These are phyloP conservation scores for Aspergillus candidus DNA, from an alignment of 2,329 filamentous ascomycete genomes.

Conservation along the genomic window DNA sequence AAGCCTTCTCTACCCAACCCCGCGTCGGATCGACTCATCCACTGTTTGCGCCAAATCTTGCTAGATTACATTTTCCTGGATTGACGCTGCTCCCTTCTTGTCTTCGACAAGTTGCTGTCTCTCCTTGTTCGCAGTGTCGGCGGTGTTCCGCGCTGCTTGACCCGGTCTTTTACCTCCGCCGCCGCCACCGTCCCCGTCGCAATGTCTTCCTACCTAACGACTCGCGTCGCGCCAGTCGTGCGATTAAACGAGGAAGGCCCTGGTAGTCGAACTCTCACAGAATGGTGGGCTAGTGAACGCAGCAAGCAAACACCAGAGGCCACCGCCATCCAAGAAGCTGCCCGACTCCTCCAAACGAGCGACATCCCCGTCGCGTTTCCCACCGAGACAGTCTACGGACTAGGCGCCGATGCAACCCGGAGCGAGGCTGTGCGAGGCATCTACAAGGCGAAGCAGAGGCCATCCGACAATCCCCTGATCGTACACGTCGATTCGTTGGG, in stretches of 20 bases:
- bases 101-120: conserved; percentile 23
- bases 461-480: conserved; percentile 92
- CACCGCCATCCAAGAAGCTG: conserved; percentile 57
- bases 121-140: conserved; percentile 22
- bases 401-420: conserved; percentile 92
- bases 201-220: conserved; percentile 19
- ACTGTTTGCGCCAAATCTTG: too few relatives aligned
- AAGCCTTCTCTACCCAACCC: too few relatives aligned
- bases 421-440: conserved; percentile 82
- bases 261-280: conserved; percentile 27
- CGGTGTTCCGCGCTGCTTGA: conserved; percentile 25
- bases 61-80: too few relatives aligned
- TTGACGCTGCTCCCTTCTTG: too few relatives aligned
- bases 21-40: too few relatives aligned
- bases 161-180: conserved; percentile 18
- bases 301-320: conserved; percentile 40
- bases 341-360: conserved; percentile 56
- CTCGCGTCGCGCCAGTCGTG: conserved; percentile 35
- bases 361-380: conserved; percentile 86
- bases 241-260: conserved; percentile 32
- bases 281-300: conserved; percentile 36
- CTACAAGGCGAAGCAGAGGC: conserved; percentile 81
- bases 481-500: conserved; percentile 78
- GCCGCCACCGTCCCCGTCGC: conserved; percentile 5
- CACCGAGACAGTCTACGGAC: conserved; percentile 94